phyloP scores from a whole-genome alignment of 257 asterid genomes.

The Lycium ferocissimum region DNA sequence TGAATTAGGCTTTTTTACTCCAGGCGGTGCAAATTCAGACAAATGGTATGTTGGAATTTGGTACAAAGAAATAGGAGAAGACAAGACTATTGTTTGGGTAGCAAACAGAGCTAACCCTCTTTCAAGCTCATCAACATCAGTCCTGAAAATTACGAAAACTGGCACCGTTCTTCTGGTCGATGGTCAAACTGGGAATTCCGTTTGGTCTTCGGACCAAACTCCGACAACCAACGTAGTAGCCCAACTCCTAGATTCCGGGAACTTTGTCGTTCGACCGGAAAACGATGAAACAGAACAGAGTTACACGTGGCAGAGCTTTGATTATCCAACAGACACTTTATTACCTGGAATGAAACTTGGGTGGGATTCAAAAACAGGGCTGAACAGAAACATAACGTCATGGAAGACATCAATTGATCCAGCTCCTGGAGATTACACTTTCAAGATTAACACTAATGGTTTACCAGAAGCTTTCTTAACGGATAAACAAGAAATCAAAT shows the following conservation, averaged over 20 bases:
- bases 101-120: slow-evolving; percentile 81
- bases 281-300: slow-evolving; percentile 39
- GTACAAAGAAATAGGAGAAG: slow-evolving; percentile 39
- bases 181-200: slow-evolving; percentile 36
- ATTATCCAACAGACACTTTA: slow-evolving; percentile 79
- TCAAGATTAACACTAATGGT: slow-evolving; percentile 60
- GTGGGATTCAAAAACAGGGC: slow-evolving; percentile 78
- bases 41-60: slow-evolving; percentile 51
- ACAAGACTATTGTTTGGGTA: slow-evolving; percentile 73
- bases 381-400: slow-evolving; percentile 59
- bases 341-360: slow-evolving; percentile 93
- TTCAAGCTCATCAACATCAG: slow-evolving; percentile 50
- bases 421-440: slow-evolving; percentile 70
- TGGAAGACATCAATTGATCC: slow-evolving; percentile 78
- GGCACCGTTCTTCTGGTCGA: slow-evolving; percentile 57
- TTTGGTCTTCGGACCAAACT: slow-evolving; percentile 66
- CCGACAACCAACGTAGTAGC: slow-evolving; percentile 45
- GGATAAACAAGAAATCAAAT: slow-evolving; percentile 28
- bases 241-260: slow-evolving; percentile 65
- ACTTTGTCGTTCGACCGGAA: slow-evolving; percentile 57
- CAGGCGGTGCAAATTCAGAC: slow-evolving; percentile 36
- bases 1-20: slow-evolving; percentile 49
- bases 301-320: slow-evolving; percentile 77
- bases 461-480: slow-evolving; percentile 64
- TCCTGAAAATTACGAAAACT: slow-evolving; percentile 51